A percentile compares a stretch with the other conserved stretches of the same genome.
These are phyloP conservation scores for Cutaneotrichosporon sp. DNA, from an alignment of 1,284 basidiomycete genomes.

Conservation along the genomic window DNA sequence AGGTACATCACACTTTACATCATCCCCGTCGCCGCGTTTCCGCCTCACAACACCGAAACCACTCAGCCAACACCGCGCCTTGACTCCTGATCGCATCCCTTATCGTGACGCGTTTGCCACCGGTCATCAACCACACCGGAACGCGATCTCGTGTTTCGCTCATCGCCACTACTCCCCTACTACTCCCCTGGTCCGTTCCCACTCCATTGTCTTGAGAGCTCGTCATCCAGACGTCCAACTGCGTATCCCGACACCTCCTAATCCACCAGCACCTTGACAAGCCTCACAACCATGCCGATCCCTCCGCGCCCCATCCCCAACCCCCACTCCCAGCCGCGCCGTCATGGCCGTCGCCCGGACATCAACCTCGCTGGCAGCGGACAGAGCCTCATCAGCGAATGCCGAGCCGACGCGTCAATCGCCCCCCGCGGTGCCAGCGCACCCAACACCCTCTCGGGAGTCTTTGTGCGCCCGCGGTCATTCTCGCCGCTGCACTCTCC, in stretches of 20 bases:
- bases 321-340: slow-evolving; percentile 10
- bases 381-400: slow-evolving; percentile 22
- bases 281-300: slow-evolving; percentile 27
- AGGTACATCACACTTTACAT: too few species aligned
- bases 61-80: not conserved
- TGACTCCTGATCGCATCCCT: not conserved
- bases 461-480: slow-evolving; percentile 3
- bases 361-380: slow-evolving; percentile 22
- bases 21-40: not conserved
- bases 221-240: not conserved
- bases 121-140: not conserved
- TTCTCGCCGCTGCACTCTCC: slow-evolving; percentile 4
- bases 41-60: not conserved
- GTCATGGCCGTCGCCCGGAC: slow-evolving; percentile 1
- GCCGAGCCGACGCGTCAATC: slow-evolving; percentile 34
- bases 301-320: slow-evolving; percentile 35
- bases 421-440: slow-evolving; percentile 12
- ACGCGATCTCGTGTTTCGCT: not conserved
- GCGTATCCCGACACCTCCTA: not conserved
- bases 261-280: not conserved
- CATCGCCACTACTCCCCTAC: not conserved
- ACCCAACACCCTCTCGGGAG: slow-evolving; percentile 11
- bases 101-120: slow-evolving; percentile 6
- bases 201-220: too few species aligned
- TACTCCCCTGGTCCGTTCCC: not conserved